Conservation (phyloP, 2,329 filamentous ascomycete genomes). For the Pseudogymnoascus sp. region DNA sequence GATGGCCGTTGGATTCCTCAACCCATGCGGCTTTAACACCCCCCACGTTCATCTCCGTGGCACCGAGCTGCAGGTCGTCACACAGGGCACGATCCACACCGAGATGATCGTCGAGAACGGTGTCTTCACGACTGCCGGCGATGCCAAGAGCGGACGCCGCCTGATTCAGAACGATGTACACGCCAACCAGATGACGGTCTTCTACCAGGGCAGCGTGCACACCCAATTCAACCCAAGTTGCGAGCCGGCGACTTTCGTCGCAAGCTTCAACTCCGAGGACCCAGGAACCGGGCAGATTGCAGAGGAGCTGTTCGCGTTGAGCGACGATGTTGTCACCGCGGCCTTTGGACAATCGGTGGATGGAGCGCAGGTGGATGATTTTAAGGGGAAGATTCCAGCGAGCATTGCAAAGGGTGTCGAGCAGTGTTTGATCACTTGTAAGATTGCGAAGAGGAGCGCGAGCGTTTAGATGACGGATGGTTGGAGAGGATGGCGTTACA, state of each 20-base stretch:
- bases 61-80: constrained; percentile 46
- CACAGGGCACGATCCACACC: constrained; percentile 41
- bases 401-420: constrained; percentile 48
- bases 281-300: constrained; percentile 45
- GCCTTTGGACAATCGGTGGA: constrained; percentile 40
- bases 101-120: constrained; percentile 49
- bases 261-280: constrained; percentile 43
- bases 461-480: background rate
- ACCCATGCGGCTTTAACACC: constrained; percentile 49
- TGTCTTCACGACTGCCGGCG: constrained; percentile 27
- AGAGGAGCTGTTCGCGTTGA: constrained; percentile 43
- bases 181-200: constrained; percentile 44
- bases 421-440: constrained; percentile 45
- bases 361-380: constrained; percentile 40
- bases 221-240: constrained; percentile 51
- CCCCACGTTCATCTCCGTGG: constrained; percentile 49
- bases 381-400: constrained; percentile 38
- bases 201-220: constrained; percentile 49
- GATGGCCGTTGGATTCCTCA: constrained; percentile 46
- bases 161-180: constrained; percentile 35
- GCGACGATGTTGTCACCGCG: constrained; percentile 39
- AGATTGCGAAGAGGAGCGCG: constrained; percentile 29
- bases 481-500: background rate
- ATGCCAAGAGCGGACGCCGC: constrained; percentile 33
- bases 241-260: constrained; percentile 42